phyloP scores from a whole-genome alignment of 164 flowering plant genomes.

The Kingdonia uniflora region DNA sequence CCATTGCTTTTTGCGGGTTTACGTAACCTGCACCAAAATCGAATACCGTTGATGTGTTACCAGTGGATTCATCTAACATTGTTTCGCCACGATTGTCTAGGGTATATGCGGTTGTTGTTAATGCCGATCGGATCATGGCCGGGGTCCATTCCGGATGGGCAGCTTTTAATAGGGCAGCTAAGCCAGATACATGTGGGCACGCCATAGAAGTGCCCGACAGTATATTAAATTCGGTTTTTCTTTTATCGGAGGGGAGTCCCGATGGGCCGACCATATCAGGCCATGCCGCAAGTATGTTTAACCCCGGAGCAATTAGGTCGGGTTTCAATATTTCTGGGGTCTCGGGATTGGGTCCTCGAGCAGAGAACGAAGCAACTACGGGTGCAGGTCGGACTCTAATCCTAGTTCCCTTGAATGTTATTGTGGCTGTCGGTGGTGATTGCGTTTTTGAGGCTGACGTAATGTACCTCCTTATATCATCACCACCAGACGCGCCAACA shows the following conservation, averaged over 20 bases:
- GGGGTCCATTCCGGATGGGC: conserved; percentile 94
- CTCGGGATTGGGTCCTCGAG: conserved; percentile 86
- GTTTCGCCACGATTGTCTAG: conserved; percentile 44
- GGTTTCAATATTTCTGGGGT: conserved; percentile 84
- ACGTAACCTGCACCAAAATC: conserved; percentile 93
- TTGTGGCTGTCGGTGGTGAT: conserved; percentile 47
- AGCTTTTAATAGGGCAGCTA: conserved; percentile 85
- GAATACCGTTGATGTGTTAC: conserved; percentile 55
- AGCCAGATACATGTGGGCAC: conserved; percentile 90
- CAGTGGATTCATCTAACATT: conserved; percentile 75
- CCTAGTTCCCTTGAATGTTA: conserved; percentile 62
- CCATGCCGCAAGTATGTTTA: conserved; percentile 97
- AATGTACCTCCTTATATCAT: conserved; percentile 58
- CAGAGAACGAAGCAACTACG: conserved; percentile 78
- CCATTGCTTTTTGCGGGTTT: conserved; percentile 74
- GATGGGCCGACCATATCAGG: conserved; percentile 74
- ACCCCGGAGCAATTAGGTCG: conserved; percentile 87
- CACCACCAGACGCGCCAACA: conserved; percentile 61
- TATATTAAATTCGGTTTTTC: conserved; percentile 71
- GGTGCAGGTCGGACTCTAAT: conserved; percentile 80
- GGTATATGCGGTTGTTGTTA: conserved; percentile 85
- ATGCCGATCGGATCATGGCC: conserved; percentile 73
- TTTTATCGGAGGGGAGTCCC: conserved; percentile 48
- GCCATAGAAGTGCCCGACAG: conserved; percentile 97
- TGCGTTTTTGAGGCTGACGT: conserved; percentile 13